Percentiles rank a stretch among this genome's conserved stretches.
These are phyloP conservation scores for Pythium sp. DNA, from an alignment of 352 stramenopile genomes.

Conservation along the genomic window DNA sequence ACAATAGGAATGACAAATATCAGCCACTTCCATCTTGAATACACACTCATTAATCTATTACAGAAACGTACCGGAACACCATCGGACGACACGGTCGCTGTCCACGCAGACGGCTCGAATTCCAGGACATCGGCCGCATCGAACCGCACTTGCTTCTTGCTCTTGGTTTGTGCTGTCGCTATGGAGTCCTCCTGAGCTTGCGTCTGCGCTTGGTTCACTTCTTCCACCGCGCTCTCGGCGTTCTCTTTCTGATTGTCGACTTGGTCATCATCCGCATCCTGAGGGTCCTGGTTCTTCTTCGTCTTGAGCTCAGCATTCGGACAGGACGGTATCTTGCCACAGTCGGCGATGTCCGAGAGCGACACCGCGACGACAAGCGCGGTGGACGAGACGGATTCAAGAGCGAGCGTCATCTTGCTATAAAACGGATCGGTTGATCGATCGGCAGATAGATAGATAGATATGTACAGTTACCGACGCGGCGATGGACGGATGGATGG, in stretches of 20 bases:
- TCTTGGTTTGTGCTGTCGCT: slow-evolving; percentile 13
- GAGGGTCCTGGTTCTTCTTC: background rate
- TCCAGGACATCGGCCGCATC: slow-evolving; percentile 65
- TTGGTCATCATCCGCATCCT: background rate
- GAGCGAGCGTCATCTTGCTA: background rate
- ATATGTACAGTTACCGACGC: slow-evolving; percentile 3
- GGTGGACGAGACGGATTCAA: slow-evolving; percentile 1
- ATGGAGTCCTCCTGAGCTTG: background rate
- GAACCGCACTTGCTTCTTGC: slow-evolving; percentile 55
- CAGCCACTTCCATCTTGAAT: background rate
- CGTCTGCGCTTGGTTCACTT: slow-evolving; percentile 3
- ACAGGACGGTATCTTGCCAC: background rate
- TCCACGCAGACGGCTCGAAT: slow-evolving; percentile 83
- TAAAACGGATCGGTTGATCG: background rate
- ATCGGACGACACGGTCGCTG: slow-evolving; percentile 72
- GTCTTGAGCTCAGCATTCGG: background rate
- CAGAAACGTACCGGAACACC: slow-evolving; percentile 57
- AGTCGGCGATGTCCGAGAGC: slow-evolving; percentile 5
- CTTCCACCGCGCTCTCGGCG: background rate
- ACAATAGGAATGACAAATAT: slow-evolving; percentile 4
- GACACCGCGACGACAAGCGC: background rate
- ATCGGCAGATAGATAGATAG: background rate
- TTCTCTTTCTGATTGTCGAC: slow-evolving; percentile 4
- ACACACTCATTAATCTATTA: background rate
- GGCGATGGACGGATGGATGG: background rate